Percentiles rank a stretch among this genome's conserved stretches.
Evolutionary conservation across 2,329 filamentous ascomycete genomes (phyloP).

Genomic region (Aspergillus eucalypticola): DNA sequence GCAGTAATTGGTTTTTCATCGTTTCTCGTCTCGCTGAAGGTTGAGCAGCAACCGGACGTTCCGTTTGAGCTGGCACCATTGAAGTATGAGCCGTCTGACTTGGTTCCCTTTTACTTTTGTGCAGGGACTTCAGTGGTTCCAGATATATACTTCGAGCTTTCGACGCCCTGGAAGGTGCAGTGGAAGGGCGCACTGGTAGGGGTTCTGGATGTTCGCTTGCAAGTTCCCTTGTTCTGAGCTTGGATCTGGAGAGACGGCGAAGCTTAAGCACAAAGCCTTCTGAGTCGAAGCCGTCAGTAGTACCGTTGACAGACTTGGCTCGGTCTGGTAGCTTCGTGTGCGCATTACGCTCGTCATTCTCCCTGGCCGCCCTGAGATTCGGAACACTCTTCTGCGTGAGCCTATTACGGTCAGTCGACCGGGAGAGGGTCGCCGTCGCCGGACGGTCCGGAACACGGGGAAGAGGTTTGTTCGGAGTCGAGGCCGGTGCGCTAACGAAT

Average conservation of each 20-base stretch:
- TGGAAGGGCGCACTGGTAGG: slow-evolving; percentile 24
- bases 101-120: slow-evolving; percentile 20
- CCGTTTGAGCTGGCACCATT: slow-evolving; percentile 5
- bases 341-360: slow-evolving; percentile 13
- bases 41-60: slow-evolving; percentile 10
- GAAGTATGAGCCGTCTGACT: slow-evolving; percentile 13
- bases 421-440: slow-evolving; percentile 13
- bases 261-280: slow-evolving; percentile 17
- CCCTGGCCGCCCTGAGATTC: slow-evolving; percentile 18
- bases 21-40: slow-evolving; percentile 23
- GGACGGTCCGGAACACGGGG: slow-evolving; percentile 28
- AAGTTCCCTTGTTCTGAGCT: slow-evolving; percentile 22
- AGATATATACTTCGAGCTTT: slow-evolving; percentile 29
- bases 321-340: slow-evolving; percentile 19
- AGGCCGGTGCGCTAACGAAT: slow-evolving; percentile 7
- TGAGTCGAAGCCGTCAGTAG: slow-evolving; percentile 14
- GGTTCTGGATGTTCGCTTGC: slow-evolving; percentile 18
- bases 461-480: slow-evolving; percentile 31
- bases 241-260: slow-evolving; percentile 27
- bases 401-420: slow-evolving; percentile 12
- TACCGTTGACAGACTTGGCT: slow-evolving; percentile 28
- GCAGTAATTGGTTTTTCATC: slow-evolving; percentile 35
- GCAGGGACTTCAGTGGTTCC: slow-evolving; percentile 28
- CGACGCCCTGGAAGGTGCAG: slow-evolving; percentile 27
- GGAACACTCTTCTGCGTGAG: slow-evolving; percentile 20